Percentiles rank a stretch among this genome's conserved stretches.
Evolutionary conservation across 192 early-diverging fungal species (phyloP).

Genomic region (Gaertneriomyces semiglobifer): DNA sequence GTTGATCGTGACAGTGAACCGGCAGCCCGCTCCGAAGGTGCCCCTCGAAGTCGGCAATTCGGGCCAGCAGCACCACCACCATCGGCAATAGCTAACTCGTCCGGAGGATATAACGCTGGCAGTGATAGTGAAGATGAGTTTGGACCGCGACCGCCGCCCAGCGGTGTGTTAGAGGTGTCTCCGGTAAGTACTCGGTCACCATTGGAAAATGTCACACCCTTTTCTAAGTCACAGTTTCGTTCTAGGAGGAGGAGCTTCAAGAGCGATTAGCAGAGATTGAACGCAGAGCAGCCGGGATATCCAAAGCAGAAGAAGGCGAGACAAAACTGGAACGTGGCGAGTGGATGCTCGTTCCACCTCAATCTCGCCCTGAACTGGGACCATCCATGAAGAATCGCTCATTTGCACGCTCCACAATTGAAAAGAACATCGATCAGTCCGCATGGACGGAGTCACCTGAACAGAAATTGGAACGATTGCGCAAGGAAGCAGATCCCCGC

Average conservation of each 20-base stretch:
- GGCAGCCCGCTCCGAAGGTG: not conserved
- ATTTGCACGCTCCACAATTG: constrained; percentile 41
- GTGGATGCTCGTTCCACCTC: constrained; percentile 62
- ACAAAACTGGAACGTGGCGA: constrained; percentile 44
- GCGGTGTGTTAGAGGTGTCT: not conserved
- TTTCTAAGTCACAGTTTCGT: not conserved
- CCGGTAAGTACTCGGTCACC: no score
- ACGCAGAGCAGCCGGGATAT: not conserved
- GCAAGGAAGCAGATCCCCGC: constrained; percentile 33
- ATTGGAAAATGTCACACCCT: not conserved
- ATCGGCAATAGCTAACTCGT: constrained; percentile 9
- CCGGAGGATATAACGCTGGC: not conserved
- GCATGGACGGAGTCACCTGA: constrained; percentile 60
- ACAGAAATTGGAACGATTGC: constrained; percentile 38
- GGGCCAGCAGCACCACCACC: constrained; percentile 16
- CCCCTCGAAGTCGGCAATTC: not conserved
- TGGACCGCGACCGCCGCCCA: constrained; percentile 21
- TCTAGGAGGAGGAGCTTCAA: constrained; percentile 13
- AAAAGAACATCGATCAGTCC: constrained; percentile 43
- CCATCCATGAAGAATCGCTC: constrained; percentile 39
- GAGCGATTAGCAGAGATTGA: constrained; percentile 25
- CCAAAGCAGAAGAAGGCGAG: no score
- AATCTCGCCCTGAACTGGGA: constrained; percentile 28
- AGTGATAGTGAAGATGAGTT: constrained; percentile 15
- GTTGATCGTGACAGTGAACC: not conserved